Conservation (phyloP, 352 stramenopile species). For the Globisporangium paroecandrum region DNA sequence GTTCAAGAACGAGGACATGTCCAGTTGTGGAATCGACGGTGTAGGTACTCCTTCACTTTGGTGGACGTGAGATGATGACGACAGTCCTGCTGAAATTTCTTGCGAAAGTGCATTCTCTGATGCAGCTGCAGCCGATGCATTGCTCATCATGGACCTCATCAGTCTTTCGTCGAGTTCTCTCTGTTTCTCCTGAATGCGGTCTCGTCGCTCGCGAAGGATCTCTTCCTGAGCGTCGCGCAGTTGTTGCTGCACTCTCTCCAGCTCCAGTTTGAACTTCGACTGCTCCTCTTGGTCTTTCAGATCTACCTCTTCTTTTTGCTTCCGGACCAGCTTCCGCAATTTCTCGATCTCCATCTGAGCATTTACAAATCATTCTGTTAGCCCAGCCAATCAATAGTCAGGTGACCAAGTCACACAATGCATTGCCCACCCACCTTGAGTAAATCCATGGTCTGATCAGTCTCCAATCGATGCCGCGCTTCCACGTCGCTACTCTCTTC, state of each 20-base stretch:
- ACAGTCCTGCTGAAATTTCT: neutral
- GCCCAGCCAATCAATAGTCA: neutral
- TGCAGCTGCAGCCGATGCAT: neutral
- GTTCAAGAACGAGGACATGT: constrained; percentile 54
- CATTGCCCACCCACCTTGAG: constrained; percentile 34
- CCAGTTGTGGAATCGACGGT: constrained; percentile 11
- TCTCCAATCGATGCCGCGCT: constrained; percentile 42
- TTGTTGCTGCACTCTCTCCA: constrained; percentile 34
- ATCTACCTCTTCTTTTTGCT: constrained; percentile 50
- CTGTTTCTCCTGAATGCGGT: constrained; percentile 63
- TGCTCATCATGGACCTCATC: constrained; percentile 17
- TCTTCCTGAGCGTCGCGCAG: constrained; percentile 49
- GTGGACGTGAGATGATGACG: neutral
- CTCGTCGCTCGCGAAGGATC: constrained; percentile 50
- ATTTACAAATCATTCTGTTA: neutral
- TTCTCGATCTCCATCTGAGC: constrained; percentile 57
- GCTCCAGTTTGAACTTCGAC: constrained; percentile 27
- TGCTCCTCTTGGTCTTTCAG: constrained; percentile 26
- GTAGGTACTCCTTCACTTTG: neutral
- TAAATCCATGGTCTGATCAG: constrained; percentile 64
- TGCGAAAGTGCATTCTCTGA: neutral
- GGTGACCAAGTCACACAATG: neutral
- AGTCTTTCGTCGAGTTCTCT: constrained; percentile 43
- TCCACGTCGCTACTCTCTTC: constrained; percentile 62
- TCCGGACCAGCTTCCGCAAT: constrained; percentile 45